Base-by-base conservation (phyloP, 179 eudicot genomes). In the Sideroxylon spinosum region DNA sequence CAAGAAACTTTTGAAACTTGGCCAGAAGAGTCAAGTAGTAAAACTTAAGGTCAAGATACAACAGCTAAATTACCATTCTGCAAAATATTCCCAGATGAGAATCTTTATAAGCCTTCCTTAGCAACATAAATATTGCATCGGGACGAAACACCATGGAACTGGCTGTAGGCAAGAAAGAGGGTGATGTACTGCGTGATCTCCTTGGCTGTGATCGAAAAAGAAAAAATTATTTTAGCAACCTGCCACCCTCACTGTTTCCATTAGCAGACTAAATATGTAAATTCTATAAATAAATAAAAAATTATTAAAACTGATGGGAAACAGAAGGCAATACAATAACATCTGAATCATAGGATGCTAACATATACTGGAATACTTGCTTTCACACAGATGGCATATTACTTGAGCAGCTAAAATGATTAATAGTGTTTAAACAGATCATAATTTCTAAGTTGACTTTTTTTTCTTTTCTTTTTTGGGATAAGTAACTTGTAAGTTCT, bases 31-130 rank as follows among this genome's bases (percentile, higher is more conserved):
- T 67, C 5, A 37, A 52, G 56, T 9, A 11, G 56, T 52, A 14
- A 13, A 68, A 32, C 37, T 20, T 0, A 29, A 53, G 55, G 65
- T 13, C n/a, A 77, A 25, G 57, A 37, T 23, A 60, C 2, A 26
- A 55, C 22, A 73, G 63, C 69, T 76, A 49, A 73, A 83, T 81
- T 88, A 91, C 97, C 93, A 86, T 84, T 87, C 87, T 89, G 85
- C 96, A 92, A 78, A 91, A 79, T 26, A 82, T 76, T 82, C 93
- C 89, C 81, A 92, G 80, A 76, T 86, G 85, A 77, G 86, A 70
- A 79, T 92, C 96, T 78, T 76, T 85, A 81, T 86, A 91, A 78
- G 97, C 95, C 84, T 81, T 91, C 85, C 93, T 88, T 74, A 92
- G 87, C 75, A 91, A 81, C 81, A 77, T 56, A 74, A 92, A 87